Base-by-base conservation (phyloP, 2,329 filamentous ascomycete genomes). In the Trichoderma harzianum region DNA sequence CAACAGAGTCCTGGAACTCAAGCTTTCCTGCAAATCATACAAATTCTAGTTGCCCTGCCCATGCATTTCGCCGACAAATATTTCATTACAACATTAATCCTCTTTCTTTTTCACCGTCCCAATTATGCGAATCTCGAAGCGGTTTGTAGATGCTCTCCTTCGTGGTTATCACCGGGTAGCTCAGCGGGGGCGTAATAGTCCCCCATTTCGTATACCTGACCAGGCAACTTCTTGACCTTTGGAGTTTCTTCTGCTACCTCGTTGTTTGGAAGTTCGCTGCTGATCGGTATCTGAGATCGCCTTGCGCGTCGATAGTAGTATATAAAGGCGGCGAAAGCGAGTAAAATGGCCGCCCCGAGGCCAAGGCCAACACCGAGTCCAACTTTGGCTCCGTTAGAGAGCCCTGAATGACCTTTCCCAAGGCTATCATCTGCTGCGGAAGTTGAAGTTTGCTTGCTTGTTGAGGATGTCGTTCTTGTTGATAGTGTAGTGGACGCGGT, bases 331-430 rank as follows among this genome's bases (percentile, higher is more conserved):
- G 69, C 69, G 0, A 65, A 66, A 4, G 61, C 73, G 3, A 76
- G 62, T 5, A 75, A n/a, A 10, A 68, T 53, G 7, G 75, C 72
- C 0, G 58, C 72, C 6, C 58, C 69, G 6, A 73, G 21, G 0
- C 70, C 63, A 0, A 71, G 69, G 3, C 74, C 75, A 0, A 72
- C 73, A 3, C 75, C 74, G 2, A 76, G 71, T 8, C 75, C 75
- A 2, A 74, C 70, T 16, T 75, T 69, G 7, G 75, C 75, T 14
- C 74, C 75, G 6, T 58, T 71, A 1, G 75, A 76, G 6, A 76
- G 30, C 1, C 71, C 65, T 2, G 36, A 28, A n/a, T 24, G 61
- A n/a, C 26, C 36, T n/a, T 47, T 24, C 8, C 57, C n/a, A 0
- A 6, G 2, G 24, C 2, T 16, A 18, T 51, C 32, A 11, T 32